Percentiles rank a stretch among this genome's conserved stretches.
phyloP scores from a whole-genome alignment of 352 stramenopile species.

The Phytophthora litchii region DNA sequence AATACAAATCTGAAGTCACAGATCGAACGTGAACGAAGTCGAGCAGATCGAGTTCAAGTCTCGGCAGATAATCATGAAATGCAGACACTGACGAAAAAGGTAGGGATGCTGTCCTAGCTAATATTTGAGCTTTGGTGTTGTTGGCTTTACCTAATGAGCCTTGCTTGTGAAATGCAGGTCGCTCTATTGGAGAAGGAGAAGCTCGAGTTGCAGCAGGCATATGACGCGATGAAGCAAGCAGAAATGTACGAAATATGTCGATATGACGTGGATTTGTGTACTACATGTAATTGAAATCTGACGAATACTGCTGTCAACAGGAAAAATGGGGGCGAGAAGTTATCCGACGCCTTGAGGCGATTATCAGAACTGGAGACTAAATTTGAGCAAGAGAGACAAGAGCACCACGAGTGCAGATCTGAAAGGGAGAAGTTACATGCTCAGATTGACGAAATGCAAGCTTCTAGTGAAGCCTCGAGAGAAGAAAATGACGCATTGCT shows the following conservation, averaged over 20 bases:
- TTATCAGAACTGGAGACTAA: slow-evolving; percentile 44
- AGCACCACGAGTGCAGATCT: slow-evolving; percentile 32
- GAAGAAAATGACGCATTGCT: slow-evolving; percentile 83
- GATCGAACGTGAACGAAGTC: slow-evolving; percentile 45
- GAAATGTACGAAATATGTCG: slow-evolving; percentile 31
- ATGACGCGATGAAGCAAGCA: slow-evolving; percentile 41
- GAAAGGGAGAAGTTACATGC: slow-evolving; percentile 42
- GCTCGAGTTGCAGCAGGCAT: slow-evolving; percentile 37
- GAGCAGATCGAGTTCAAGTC: slow-evolving; percentile 33
- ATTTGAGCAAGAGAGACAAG: slow-evolving; percentile 39
- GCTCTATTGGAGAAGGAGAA: slow-evolving; percentile 48
- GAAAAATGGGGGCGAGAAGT: slow-evolving; percentile 41
- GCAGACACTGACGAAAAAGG: slow-evolving; percentile 44
- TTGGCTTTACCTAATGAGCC: background rate
- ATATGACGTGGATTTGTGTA: too few relatives aligned
- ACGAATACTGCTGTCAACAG: slow-evolving; percentile 24
- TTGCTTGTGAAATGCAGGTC: slow-evolving; percentile 22
- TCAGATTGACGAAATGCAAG: slow-evolving; percentile 56
- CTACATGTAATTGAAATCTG: slow-evolving; percentile 6
- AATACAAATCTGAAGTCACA: slow-evolving; percentile 56
- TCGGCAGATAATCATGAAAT: slow-evolving; percentile 43
- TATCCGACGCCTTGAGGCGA: slow-evolving; percentile 33
- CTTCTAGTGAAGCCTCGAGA: slow-evolving; percentile 53
- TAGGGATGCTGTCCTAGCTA: slow-evolving; percentile 9
- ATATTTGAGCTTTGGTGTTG: background rate